Evolutionary conservation across 805 yeast species (phyloP).

Genomic region (Ogataea paraovalis): DNA sequence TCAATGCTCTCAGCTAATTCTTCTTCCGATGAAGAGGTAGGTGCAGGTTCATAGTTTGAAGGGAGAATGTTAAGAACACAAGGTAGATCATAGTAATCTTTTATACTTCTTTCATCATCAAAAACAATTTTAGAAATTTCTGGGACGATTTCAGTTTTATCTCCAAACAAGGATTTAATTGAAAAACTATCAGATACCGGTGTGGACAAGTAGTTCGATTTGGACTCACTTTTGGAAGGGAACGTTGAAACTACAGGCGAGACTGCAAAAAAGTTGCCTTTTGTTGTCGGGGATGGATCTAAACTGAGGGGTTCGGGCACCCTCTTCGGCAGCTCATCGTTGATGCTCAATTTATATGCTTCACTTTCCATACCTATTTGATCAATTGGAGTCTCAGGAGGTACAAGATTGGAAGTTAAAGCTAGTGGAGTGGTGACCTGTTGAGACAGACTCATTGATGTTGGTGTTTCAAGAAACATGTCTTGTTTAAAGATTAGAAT

Average conservation of each 20-base stretch:
- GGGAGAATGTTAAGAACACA: constrained; percentile 23
- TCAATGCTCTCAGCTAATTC: constrained; percentile 14
- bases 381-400: constrained; percentile 23
- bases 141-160: constrained; percentile 23
- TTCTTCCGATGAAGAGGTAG: constrained; percentile 15
- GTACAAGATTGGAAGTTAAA: constrained; percentile 6
- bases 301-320: not conserved
- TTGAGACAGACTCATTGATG: constrained; percentile 4
- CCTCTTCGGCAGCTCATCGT: not conserved
- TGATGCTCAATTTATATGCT: not conserved
- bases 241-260: constrained; percentile 15
- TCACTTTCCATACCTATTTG: constrained; percentile 21
- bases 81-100: constrained; percentile 19
- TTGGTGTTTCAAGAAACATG: constrained; percentile 4
- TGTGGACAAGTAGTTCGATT: not conserved
- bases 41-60: constrained; percentile 24
- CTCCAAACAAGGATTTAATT: constrained; percentile 14
- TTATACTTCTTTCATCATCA: constrained; percentile 9
- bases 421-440: constrained; percentile 6
- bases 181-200: not conserved
- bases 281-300: constrained; percentile 13
- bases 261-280: constrained; percentile 8
- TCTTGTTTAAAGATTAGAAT: constrained; percentile 3
- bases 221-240: constrained; percentile 6
- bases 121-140: constrained; percentile 22